Evolutionary conservation across 1,139 yeast species (phyloP), one percentile per base, ranked within the genome.

Genomic region (Kodamaea ohmeri): DNA sequence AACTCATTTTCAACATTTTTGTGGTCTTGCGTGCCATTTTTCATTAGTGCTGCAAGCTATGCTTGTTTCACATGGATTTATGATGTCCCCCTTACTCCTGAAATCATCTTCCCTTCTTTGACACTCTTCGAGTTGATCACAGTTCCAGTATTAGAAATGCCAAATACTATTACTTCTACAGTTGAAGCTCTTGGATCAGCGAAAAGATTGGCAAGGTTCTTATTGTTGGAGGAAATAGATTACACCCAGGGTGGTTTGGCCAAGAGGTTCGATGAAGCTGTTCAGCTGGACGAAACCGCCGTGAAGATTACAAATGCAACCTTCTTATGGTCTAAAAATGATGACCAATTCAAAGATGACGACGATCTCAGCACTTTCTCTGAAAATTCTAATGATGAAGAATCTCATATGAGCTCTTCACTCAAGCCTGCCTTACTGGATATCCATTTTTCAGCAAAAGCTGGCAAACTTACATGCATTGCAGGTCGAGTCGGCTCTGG

Each of bases 1-100:
- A 57, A 53, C 32, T 60, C 72, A 1, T 51, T 56, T 19, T 53
- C 67, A 8, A 50, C 51, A 18, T 65, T 65, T 37, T 49, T 67
- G 25, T 67, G 72, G 71, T 55, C 60, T 15, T 57, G 64, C 30
- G 60, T 67, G 32, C 73, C 73, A 2, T 63, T 64, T 40, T 49
- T 56, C 17, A 52, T 68, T 14, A 61, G 70, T n/a, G 52, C 65
- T 39, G 54, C 64, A n/a, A 53, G 56, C 25, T 67, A 65, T 45
- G 49, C 58, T 3, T 45, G 58, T 1, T 66, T 56, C 45, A 55
- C 63, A 2, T 41, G 47, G 29, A 36, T 58, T 31, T 53, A 58
- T 33, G 49, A 50, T 6, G 44, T 49, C 6, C 55, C 62, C 0
- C 56, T 68, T 39, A 58, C 66, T 3, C 72, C 74, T 2, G 60